phyloP scores from a whole-genome alignment of 2,329 filamentous ascomycete species.

The Chrysoporthe deuterocubensis region DNA sequence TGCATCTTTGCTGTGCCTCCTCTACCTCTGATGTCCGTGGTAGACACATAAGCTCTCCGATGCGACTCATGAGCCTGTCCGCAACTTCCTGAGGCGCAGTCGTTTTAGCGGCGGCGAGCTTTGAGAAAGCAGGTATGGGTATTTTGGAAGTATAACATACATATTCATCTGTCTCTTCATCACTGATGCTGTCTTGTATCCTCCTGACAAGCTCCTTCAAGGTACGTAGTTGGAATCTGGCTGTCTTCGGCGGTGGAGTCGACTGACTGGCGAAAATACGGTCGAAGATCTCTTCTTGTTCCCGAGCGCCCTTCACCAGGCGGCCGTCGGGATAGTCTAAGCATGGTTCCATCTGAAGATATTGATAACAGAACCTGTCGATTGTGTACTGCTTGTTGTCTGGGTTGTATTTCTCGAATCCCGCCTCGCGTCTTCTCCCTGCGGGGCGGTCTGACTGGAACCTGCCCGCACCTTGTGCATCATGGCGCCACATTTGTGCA shows the following conservation, averaged over 20 bases:
- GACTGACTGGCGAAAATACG: conserved; percentile 60
- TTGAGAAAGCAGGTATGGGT: not conserved
- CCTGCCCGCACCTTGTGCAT: not conserved
- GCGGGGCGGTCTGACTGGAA: not conserved
- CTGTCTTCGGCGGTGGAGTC: conserved; percentile 9
- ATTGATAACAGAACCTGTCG: conserved; percentile 70
- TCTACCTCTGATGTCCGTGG: conserved; percentile 66
- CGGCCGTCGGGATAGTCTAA: conserved; percentile 66
- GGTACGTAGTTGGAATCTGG: conserved; percentile 70
- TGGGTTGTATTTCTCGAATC: not conserved
- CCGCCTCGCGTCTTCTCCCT: not conserved
- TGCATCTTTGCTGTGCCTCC: conserved; percentile 72
- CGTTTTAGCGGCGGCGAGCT: not conserved
- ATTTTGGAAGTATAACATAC: conserved; percentile 57
- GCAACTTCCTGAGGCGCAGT: conserved; percentile 72
- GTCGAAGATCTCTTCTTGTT: conserved; percentile 70
- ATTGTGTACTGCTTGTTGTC: conserved; percentile 23
- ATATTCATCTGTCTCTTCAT: conserved; percentile 79
- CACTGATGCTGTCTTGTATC: conserved; percentile 70
- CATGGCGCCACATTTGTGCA: not conserved
- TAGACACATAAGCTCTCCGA: conserved; percentile 67
- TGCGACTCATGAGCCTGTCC: conserved; percentile 73
- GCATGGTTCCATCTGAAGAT: conserved; percentile 72
- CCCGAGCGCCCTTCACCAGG: conserved; percentile 60
- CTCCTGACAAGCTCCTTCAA: conserved; percentile 73